Conservation (phyloP, 2,329 filamentous ascomycete genomes). For the Stagonosporopsis tanaceti region DNA sequence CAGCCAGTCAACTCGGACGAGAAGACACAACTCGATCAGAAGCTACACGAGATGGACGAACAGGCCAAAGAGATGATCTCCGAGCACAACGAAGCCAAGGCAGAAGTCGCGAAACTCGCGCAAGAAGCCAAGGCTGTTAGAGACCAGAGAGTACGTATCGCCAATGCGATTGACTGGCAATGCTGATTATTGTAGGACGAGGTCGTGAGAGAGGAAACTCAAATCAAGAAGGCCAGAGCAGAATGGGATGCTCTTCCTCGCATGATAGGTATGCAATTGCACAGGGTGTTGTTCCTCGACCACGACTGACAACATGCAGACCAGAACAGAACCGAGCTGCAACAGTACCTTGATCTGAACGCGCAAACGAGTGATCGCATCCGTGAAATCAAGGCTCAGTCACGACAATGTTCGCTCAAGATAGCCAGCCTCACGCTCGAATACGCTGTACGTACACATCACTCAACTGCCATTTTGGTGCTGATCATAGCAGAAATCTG, state of each 20-base stretch:
- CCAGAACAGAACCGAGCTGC: conserved; percentile 57
- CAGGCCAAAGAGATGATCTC: conserved; percentile 49
- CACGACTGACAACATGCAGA: conserved; percentile 44
- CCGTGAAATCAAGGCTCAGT: conserved; percentile 55
- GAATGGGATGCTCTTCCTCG: conserved; percentile 73
- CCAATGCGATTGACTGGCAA: neutral
- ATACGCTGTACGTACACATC: conserved; percentile 59
- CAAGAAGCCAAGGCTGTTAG: conserved; percentile 3
- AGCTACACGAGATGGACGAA: conserved; percentile 54
- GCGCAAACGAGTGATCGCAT: conserved; percentile 58
- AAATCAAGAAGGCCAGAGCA: conserved; percentile 71
- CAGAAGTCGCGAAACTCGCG: conserved; percentile 30
- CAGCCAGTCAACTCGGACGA: conserved; percentile 74
- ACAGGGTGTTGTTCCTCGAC: neutral
- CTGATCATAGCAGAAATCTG: conserved; percentile 57
- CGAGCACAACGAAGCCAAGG: conserved; percentile 25
- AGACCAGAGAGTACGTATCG: conserved; percentile 18
- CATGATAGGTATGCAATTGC: conserved; percentile 68
- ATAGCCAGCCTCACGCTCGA: conserved; percentile 56
- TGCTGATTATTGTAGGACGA: conserved; percentile 25
- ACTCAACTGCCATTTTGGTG: neutral
- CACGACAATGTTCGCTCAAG: conserved; percentile 50
- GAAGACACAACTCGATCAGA: conserved; percentile 67
- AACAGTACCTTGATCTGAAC: conserved; percentile 36
- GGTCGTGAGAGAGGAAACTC: conserved; percentile 69